These are phyloP conservation scores for Suhomyces guaymorum DNA, from an alignment of 1,139 yeast genomes.

Conservation along the genomic window DNA sequence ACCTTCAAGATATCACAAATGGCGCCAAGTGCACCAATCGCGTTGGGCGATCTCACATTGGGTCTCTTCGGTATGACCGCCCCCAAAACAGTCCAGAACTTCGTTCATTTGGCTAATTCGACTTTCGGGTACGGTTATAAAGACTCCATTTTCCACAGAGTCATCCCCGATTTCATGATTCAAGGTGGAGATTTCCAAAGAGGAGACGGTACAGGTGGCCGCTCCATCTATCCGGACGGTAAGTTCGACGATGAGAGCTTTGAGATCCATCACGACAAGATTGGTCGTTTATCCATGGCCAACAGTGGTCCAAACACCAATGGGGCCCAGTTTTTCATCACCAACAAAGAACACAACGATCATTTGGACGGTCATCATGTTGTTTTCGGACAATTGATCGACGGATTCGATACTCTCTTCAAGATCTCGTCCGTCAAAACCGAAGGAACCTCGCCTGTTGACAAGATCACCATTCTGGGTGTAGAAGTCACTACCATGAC, in stretches of 20 bases:
- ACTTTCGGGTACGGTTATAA: slow-evolving; percentile 39
- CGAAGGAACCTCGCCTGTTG: slow-evolving; percentile 13
- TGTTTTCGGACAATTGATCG: slow-evolving; percentile 56
- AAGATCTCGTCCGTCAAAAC: slow-evolving; percentile 16
- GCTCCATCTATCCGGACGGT: slow-evolving; percentile 29
- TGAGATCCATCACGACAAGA: slow-evolving; percentile 33
- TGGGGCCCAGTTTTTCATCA: slow-evolving; percentile 45
- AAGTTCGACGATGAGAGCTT: slow-evolving; percentile 44
- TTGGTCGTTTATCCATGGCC: slow-evolving; percentile 47
- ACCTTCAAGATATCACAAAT: slow-evolving; percentile 11
- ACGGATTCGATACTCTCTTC: slow-evolving; percentile 28
- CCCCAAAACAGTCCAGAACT: slow-evolving; percentile 43
- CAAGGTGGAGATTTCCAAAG: slow-evolving; percentile 42
- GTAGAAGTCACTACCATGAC: slow-evolving; percentile 21
- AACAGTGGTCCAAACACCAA: slow-evolving; percentile 45
- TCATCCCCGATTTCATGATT: slow-evolving; percentile 40
- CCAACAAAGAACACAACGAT: slow-evolving; percentile 23
- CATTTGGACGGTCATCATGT: slow-evolving; percentile 57
- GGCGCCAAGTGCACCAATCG: neutral
- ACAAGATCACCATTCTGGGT: slow-evolving; percentile 21
- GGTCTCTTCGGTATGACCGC: slow-evolving; percentile 28
- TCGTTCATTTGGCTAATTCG: slow-evolving; percentile 34
- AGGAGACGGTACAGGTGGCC: slow-evolving; percentile 33
- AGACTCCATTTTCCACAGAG: slow-evolving; percentile 35
- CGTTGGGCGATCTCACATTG: slow-evolving; percentile 21